Percentiles rank a stretch among this genome's conserved stretches.
Conservation (phyloP, 768 basidiomycete species). For the Pleurotus tuoliensis region DNA sequence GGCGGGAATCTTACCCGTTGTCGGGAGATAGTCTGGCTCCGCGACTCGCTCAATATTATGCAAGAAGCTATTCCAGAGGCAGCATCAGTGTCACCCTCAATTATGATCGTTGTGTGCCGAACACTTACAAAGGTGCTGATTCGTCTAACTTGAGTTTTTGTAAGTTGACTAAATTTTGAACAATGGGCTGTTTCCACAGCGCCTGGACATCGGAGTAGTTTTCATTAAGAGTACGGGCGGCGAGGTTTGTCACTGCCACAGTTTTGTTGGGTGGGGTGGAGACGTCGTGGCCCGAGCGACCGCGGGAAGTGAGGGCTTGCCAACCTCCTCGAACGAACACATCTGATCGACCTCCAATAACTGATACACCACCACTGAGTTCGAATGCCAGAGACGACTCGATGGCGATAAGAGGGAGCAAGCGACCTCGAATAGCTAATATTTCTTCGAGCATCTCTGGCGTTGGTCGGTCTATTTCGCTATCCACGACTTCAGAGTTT, state of each 20-base stretch:
- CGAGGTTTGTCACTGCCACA: slow-evolving; percentile 45
- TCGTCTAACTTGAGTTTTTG: slow-evolving; percentile 70
- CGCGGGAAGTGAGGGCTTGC: slow-evolving; percentile 54
- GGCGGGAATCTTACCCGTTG: slow-evolving; percentile 43
- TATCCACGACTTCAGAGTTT: slow-evolving; percentile 16
- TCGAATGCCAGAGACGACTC: slow-evolving; percentile 68
- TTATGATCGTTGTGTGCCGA: slow-evolving; percentile 10
- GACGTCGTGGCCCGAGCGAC: slow-evolving; percentile 31
- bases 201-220: slow-evolving; percentile 49
- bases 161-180: slow-evolving; percentile 50
- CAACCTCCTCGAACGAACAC: slow-evolving; percentile 71
- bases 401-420: slow-evolving; percentile 62
- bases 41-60: slow-evolving; percentile 61
- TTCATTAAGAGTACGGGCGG: slow-evolving; percentile 50
- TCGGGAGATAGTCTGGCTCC: slow-evolving; percentile 66
- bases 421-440: slow-evolving; percentile 44
- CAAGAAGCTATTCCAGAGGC: slow-evolving; percentile 53
- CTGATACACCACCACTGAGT: slow-evolving; percentile 59
- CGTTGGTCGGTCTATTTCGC: slow-evolving; percentile 16
- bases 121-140: slow-evolving; percentile 67
- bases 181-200: slow-evolving; percentile 69
- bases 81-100: slow-evolving; percentile 1
- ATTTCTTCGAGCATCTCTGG: slow-evolving; percentile 36
- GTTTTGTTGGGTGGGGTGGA: slow-evolving; percentile 15
- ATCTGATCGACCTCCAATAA: slow-evolving; percentile 56